A percentile compares a stretch with the other conserved stretches of the same genome.
Conservation (phyloP, 768 basidiomycete species). For the Xerocomellus chrysenteron region DNA sequence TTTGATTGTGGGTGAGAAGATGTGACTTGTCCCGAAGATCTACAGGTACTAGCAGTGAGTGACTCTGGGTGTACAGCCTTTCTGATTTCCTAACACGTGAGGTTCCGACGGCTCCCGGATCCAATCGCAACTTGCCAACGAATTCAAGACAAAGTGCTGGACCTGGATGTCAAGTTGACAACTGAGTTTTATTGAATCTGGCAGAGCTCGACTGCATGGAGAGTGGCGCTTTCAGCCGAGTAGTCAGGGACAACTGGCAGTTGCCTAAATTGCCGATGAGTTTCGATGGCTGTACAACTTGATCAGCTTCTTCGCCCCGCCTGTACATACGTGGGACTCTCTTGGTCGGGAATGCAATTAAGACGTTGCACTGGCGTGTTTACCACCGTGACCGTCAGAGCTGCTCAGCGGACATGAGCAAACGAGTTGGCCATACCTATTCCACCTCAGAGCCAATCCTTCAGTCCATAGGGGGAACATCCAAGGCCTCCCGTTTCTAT, state of each 20-base stretch:
- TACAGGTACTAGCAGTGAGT: slow-evolving; percentile 7
- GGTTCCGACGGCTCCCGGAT: slow-evolving; percentile 5
- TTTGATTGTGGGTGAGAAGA: not conserved
- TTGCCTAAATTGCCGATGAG: slow-evolving; percentile 24
- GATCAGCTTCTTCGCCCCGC: slow-evolving; percentile 36
- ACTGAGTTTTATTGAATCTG: not conserved
- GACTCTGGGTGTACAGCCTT: slow-evolving; percentile 12
- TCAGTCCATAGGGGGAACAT: slow-evolving; percentile 31
- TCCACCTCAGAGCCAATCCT: slow-evolving; percentile 33
- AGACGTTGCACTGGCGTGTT: slow-evolving; percentile 22
- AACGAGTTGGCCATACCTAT: slow-evolving; percentile 28
- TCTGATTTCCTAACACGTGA: slow-evolving; percentile 3
- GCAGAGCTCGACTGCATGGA: not conserved
- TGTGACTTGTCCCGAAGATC: slow-evolving; percentile 8
- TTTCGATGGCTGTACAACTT: slow-evolving; percentile 30
- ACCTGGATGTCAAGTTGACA: not conserved
- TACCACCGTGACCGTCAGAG: slow-evolving; percentile 13
- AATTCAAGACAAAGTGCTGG: not conserved
- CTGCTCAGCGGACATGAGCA: slow-evolving; percentile 25
- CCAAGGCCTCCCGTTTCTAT: slow-evolving; percentile 35
- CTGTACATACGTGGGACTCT: slow-evolving; percentile 39
- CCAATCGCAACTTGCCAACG: not conserved
- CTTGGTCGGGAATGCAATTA: slow-evolving; percentile 30
- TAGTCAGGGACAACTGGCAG: slow-evolving; percentile 14
- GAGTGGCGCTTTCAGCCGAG: no score